These are phyloP conservation scores for Pythium diclinum DNA, from an alignment of 352 stramenopile genomes.

Conservation along the genomic window DNA sequence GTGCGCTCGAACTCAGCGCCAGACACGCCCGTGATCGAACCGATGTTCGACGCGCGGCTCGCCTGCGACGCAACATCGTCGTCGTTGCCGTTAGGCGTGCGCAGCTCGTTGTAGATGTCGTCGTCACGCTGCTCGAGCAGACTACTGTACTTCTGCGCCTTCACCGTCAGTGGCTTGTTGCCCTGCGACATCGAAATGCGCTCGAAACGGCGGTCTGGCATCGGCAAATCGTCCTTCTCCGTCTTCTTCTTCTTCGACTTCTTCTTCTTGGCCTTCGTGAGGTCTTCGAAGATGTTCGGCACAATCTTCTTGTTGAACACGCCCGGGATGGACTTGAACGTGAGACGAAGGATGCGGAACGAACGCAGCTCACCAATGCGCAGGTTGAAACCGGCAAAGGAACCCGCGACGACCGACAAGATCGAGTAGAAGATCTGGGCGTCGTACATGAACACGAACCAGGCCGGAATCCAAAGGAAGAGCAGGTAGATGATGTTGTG, in stretches of 20 bases:
- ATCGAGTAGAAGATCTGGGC: slow-evolving; percentile 86
- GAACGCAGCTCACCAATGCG: slow-evolving; percentile 82
- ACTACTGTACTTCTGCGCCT: slow-evolving; percentile 80
- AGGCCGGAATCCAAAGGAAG: slow-evolving; percentile 79
- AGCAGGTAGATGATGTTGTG: slow-evolving; percentile 86
- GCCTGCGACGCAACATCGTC: slow-evolving; percentile 35
- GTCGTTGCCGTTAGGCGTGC: slow-evolving; percentile 65
- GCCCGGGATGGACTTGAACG: slow-evolving; percentile 84
- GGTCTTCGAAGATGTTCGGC: slow-evolving; percentile 74
- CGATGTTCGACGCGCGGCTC: slow-evolving; percentile 54
- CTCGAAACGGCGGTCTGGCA: slow-evolving; percentile 78
- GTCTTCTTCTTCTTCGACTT: slow-evolving; percentile 56
- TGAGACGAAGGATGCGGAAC: slow-evolving; percentile 76
- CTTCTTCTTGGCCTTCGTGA: slow-evolving; percentile 63
- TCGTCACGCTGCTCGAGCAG: slow-evolving; percentile 48
- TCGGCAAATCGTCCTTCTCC: slow-evolving; percentile 54
- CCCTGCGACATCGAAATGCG: slow-evolving; percentile 80
- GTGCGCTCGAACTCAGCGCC: slow-evolving; percentile 82
- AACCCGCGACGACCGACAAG: slow-evolving; percentile 73
- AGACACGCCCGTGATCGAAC: slow-evolving; percentile 72
- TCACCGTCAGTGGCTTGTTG: slow-evolving; percentile 77
- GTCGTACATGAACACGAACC: slow-evolving; percentile 87
- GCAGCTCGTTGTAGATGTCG: slow-evolving; percentile 63
- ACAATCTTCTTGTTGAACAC: slow-evolving; percentile 90
- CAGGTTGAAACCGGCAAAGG: slow-evolving; percentile 82